Conservation (phyloP, 106 monocot species). For the Acanthochlamys bracteata region DNA sequence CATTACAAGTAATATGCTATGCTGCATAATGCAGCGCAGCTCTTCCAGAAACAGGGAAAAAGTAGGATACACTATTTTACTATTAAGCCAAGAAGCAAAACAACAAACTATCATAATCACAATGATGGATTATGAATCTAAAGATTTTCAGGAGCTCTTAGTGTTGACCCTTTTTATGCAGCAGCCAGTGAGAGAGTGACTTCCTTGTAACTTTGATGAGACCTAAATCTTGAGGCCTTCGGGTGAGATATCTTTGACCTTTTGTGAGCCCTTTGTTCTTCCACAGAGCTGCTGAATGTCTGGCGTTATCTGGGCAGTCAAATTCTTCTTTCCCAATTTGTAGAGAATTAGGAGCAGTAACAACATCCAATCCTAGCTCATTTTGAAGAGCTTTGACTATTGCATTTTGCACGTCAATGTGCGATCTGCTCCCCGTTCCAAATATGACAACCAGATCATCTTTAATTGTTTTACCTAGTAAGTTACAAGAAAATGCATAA, state of each 20-base stretch:
- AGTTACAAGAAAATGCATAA: too few relatives aligned
- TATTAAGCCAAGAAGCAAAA: too few relatives aligned
- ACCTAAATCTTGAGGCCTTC: slow-evolving; percentile 51
- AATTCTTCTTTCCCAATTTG: neutral
- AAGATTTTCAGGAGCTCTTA: neutral
- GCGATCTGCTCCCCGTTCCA: slow-evolving; percentile 18
- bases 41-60: too few relatives aligned
- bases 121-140: neutral
- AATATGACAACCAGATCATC: slow-evolving; percentile 70
- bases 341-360: slow-evolving; percentile 17
- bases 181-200: slow-evolving; percentile 45
- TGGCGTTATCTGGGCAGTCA: neutral
- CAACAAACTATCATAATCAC: too few relatives aligned
- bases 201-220: slow-evolving; percentile 36
- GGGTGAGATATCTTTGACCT: slow-evolving; percentile 16
- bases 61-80: too few relatives aligned
- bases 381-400: slow-evolving; percentile 42
- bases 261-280: too few relatives aligned
- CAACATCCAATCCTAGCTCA: slow-evolving; percentile 48
- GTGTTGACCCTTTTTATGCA: slow-evolving; percentile 21
- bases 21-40: too few relatives aligned
- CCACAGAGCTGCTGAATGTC: neutral
- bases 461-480: slow-evolving; percentile 31
- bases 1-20: too few relatives aligned
- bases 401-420: slow-evolving; percentile 38